These are phyloP conservation scores for Strobilomyces confusus DNA, from an alignment of 768 basidiomycete species.

Conservation along the genomic window DNA sequence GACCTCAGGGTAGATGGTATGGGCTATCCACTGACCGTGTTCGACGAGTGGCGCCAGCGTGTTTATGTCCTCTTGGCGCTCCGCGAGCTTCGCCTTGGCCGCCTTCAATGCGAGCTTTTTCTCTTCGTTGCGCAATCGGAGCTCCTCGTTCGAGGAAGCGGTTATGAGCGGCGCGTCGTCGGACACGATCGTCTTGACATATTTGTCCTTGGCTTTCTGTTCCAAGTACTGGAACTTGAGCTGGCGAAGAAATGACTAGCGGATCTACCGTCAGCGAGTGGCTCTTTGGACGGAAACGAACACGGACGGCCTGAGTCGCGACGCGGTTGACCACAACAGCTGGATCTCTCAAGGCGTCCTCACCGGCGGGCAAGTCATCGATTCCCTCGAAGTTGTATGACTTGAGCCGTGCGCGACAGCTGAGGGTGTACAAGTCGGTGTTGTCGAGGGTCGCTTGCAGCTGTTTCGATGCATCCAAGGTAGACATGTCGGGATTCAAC, in stretches of 20 bases:
- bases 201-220: constrained; percentile 87
- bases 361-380: constrained; percentile 23
- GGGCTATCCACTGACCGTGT: constrained; percentile 42
- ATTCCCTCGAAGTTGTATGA: constrained; percentile 28
- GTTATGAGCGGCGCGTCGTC: constrained; percentile 81
- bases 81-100: constrained; percentile 58
- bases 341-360: constrained; percentile 44
- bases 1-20: background rate
- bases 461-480: constrained; percentile 20
- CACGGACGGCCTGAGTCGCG: constrained; percentile 55
- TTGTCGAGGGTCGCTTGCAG: constrained; percentile 28
- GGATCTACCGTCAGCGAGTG: constrained; percentile 2
- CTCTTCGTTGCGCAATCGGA: constrained; percentile 54
- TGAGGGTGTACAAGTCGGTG: constrained; percentile 21
- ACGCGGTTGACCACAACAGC: constrained; percentile 56
- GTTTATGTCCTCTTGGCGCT: constrained; percentile 59
- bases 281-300: background rate
- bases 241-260: constrained; percentile 67
- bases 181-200: constrained; percentile 81
- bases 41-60: constrained; percentile 66
- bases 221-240: constrained; percentile 89
- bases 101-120: constrained; percentile 69
- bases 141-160: constrained; percentile 71
- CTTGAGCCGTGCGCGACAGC: constrained; percentile 20
- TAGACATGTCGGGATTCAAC: constrained; percentile 9